Percentiles rank a stretch among this genome's conserved stretches.
These are phyloP conservation scores for Phascolomyces articulosus DNA, from an alignment of 371 early-diverging fungal species.

Conservation along the genomic window DNA sequence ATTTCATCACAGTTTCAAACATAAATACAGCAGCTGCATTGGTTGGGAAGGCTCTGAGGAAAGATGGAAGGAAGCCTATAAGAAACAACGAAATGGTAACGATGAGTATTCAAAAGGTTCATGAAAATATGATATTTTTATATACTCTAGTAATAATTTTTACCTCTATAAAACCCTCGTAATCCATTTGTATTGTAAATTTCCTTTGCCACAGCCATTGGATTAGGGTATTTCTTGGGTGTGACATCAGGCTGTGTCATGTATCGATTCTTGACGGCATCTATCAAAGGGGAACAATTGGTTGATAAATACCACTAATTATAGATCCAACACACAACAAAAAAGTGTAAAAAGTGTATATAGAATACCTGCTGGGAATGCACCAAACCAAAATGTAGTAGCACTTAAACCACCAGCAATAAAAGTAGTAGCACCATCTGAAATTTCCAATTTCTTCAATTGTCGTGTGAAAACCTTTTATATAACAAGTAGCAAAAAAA, in stretches of 20 bases:
- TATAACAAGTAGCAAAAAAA: background rate
- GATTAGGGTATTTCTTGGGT: slow-evolving; percentile 64
- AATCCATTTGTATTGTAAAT: slow-evolving; percentile 70
- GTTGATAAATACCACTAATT: too few relatives aligned
- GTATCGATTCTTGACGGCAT: slow-evolving; percentile 89
- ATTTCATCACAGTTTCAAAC: slow-evolving; percentile 70
- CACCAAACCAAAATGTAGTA: slow-evolving; percentile 86
- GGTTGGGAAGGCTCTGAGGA: slow-evolving; percentile 90
- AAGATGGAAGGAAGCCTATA: slow-evolving; percentile 83
- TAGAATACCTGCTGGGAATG: slow-evolving; percentile 78
- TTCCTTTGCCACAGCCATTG: slow-evolving; percentile 52
- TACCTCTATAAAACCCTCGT: slow-evolving; percentile 73
- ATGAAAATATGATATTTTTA: too few relatives aligned
- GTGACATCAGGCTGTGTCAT: slow-evolving; percentile 88
- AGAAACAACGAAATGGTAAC: background rate
- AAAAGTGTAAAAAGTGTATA: too few relatives aligned
- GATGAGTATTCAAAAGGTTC: too few relatives aligned
- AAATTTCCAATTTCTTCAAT: slow-evolving; percentile 47
- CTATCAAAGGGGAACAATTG: too few relatives aligned
- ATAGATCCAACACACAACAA: too few relatives aligned
- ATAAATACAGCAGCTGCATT: slow-evolving; percentile 87
- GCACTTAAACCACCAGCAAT: slow-evolving; percentile 91
- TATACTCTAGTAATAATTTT: background rate
- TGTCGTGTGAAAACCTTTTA: slow-evolving; percentile 50
- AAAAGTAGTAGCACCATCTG: slow-evolving; percentile 73